Evolutionary conservation across 179 eudicot species (phyloP).

Genomic region (Beta lomatogona): DNA sequence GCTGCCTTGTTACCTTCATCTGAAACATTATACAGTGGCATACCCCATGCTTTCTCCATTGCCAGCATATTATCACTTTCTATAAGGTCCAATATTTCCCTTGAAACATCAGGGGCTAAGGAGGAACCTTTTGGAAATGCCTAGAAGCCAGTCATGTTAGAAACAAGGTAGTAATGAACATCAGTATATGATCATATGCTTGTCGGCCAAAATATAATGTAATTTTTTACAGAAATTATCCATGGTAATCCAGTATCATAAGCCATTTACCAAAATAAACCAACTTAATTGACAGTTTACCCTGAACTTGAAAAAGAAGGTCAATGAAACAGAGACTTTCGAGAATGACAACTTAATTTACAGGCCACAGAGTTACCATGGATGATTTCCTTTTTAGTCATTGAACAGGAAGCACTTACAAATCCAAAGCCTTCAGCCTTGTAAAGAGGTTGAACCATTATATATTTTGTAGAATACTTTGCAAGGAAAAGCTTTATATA

Average conservation of each 20-base stretch:
- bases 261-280: too few species aligned
- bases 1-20: constrained; percentile 15
- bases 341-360: too few species aligned
- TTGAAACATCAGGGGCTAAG: constrained; percentile 45
- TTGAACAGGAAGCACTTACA: constrained; percentile 36
- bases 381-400: not conserved
- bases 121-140: constrained; percentile 63
- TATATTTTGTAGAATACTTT: constrained; percentile 46
- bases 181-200: not conserved
- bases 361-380: not conserved
- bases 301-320: too few species aligned
- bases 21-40: constrained; percentile 9
- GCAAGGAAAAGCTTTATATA: constrained; percentile 53
- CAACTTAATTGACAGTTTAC: too few species aligned
- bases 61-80: constrained; percentile 34
- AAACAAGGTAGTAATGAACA: not conserved
- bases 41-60: constrained; percentile 32
- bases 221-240: too few species aligned
- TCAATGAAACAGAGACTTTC: too few species aligned
- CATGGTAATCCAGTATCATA: too few species aligned
- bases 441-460: constrained; percentile 43
- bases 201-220: not conserved
- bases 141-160: constrained; percentile 23
- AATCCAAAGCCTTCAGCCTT: constrained; percentile 68
- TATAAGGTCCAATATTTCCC: constrained; percentile 39